Evolutionary conservation across 2,329 filamentous ascomycete genomes (phyloP).

Genomic region (Colletotrichum kahawae): DNA sequence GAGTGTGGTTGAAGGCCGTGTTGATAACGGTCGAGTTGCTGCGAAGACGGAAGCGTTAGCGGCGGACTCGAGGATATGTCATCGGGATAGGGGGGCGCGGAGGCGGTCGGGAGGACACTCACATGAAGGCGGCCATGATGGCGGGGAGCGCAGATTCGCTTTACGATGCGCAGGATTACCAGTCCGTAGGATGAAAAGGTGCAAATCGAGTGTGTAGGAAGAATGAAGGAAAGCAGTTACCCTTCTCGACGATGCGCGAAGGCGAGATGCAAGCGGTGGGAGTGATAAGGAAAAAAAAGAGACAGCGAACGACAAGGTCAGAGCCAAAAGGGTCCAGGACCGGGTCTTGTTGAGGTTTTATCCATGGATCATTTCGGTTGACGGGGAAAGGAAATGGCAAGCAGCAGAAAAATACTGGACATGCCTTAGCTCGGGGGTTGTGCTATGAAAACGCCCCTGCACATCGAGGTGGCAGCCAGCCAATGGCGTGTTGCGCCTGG

Average conservation of each 20-base stretch:
- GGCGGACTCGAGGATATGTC: neutral
- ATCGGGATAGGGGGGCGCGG: neutral
- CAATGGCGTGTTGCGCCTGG: slow-evolving; percentile 1
- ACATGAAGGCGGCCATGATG: slow-evolving; percentile 19
- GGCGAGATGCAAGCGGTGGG: neutral
- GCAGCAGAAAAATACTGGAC: neutral
- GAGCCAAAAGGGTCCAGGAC: slow-evolving; percentile 14
- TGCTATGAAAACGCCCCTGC: slow-evolving; percentile 16
- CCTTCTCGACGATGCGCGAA: slow-evolving; percentile 6
- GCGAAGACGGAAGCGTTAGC: slow-evolving; percentile 15
- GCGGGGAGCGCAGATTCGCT: slow-evolving; percentile 7
- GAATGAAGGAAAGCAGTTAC: neutral
- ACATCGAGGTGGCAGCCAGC: neutral
- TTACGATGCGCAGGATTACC: neutral
- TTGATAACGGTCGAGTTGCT: slow-evolving; percentile 57
- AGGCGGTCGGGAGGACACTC: neutral
- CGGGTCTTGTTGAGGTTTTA: slow-evolving; percentile 25
- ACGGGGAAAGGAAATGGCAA: slow-evolving; percentile 20
- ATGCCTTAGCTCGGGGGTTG: slow-evolving; percentile 3
- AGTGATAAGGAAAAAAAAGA: neutral
- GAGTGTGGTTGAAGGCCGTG: slow-evolving; percentile 50
- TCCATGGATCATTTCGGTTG: slow-evolving; percentile 26
- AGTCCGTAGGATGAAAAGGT: neutral
- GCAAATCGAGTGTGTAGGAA: neutral
- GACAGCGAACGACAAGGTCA: neutral